Evolutionary conservation across 805 yeast genomes (phyloP), one percentile per base, ranked within the genome.

Genomic region (Metschnikowia cubensis): DNA sequence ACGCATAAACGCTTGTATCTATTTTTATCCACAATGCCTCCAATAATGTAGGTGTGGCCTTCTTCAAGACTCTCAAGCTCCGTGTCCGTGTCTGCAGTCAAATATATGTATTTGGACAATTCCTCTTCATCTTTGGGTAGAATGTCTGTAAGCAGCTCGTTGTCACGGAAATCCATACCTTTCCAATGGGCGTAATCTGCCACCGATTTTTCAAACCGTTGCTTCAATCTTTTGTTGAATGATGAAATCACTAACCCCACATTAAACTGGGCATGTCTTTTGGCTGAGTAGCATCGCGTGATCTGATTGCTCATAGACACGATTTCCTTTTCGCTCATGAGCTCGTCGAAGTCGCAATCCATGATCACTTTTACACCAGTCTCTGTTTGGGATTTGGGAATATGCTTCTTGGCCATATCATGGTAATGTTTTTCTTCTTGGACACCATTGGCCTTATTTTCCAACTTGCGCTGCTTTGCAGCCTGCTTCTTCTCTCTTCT

Each of bases 21-120:
- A 52, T 95, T 95, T 66, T 92, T 92, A 66, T 92, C 99, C 2
- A 92, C 98, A 50, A 92, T 92, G 0, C 98, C 99, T 8, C 99
- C 99, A 45, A 92, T 83, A 39, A 92, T 81, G 59, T 92, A 92
- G 0, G 95, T 87, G 63, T 76, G 73, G 2, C 85, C 87, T 4
- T 82, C 80, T 53, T 84, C 82, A 48, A 92, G 71, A 22, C 73
- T 79, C 10, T 77, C 81, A 34, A 94, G 60, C 20, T 74, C 80
- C 6, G 85, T 86, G 7, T 84, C 87, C 0, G 97, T 85, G 60
- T 92, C 99, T 0, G 97, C 95, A 0, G 96, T 84, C 35, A 92
- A 69, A 60, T 94, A 92, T 0, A 89, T 77, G 37, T 70, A 73
- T 35, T 78, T 77, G 1, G 70, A 58, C 41, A 63, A 59, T 35